Percentiles rank a stretch among this genome's conserved stretches.
phyloP scores from a whole-genome alignment of 306 rosid species.

The Phaseolus lunatus region DNA sequence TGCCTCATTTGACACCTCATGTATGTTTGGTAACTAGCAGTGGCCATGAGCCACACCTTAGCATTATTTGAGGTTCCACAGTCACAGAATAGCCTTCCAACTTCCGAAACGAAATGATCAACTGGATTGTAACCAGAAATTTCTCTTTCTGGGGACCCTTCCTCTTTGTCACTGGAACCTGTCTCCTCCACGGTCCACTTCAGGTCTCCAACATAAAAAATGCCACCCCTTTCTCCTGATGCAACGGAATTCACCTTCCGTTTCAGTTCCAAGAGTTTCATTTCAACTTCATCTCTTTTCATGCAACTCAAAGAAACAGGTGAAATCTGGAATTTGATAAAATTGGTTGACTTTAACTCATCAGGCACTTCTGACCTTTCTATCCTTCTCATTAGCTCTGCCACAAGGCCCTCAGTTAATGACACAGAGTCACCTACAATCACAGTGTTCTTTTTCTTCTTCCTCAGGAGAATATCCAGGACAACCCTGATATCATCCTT shows the following conservation, averaged over 20 bases:
- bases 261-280: constrained; percentile 62
- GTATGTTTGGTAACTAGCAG: constrained; percentile 79
- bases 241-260: constrained; percentile 55
- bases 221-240: constrained; percentile 57
- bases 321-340: constrained; percentile 60
- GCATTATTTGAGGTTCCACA: constrained; percentile 45
- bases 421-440: constrained; percentile 70
- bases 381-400: constrained; percentile 63
- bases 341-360: constrained; percentile 59
- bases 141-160: constrained; percentile 33
- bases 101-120: constrained; percentile 73
- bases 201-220: constrained; percentile 70
- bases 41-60: constrained; percentile 75
- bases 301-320: constrained; percentile 62
- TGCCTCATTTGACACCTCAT: constrained; percentile 81
- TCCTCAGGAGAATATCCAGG: constrained; percentile 64
- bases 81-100: constrained; percentile 63
- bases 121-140: constrained; percentile 57
- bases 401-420: constrained; percentile 63
- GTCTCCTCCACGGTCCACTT: constrained; percentile 62
- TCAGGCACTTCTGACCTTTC: constrained; percentile 73
- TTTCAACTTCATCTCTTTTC: constrained; percentile 72
- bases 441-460: constrained; percentile 71
- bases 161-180: constrained; percentile 44
- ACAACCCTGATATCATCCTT: constrained; percentile 73